phyloP scores from a whole-genome alignment of 306 rosid genomes.

The cucumber (Cucumis sativus) region DNA sequence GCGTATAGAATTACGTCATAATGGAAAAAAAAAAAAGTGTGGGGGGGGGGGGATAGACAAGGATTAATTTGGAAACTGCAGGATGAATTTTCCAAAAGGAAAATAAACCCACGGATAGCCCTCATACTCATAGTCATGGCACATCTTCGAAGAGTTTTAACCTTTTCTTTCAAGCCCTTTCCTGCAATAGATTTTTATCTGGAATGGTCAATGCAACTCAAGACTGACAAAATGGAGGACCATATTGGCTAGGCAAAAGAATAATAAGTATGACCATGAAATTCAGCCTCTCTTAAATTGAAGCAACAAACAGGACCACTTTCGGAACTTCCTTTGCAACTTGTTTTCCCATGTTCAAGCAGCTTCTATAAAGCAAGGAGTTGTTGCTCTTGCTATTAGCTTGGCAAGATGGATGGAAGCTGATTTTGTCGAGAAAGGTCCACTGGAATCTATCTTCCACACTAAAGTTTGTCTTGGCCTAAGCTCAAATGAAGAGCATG shows the following conservation, averaged over 20 bases:
- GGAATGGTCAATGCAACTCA: neutral
- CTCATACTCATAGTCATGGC: neutral
- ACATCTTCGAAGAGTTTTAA: neutral
- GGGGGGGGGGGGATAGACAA: too few species aligned
- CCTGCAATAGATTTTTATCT: neutral
- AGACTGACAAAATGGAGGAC: neutral
- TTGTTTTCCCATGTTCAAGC: neutral
- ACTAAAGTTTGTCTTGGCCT: neutral
- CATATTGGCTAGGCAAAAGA: neutral
- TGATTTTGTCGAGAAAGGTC: neutral
- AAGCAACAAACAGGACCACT: neutral
- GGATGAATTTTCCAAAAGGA: too few species aligned
- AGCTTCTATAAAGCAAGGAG: neutral
- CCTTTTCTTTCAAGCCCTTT: neutral
- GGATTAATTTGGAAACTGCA: too few species aligned
- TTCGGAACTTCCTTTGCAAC: neutral
- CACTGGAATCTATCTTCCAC: neutral
- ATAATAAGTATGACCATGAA: neutral
- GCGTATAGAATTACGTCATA: too few species aligned
- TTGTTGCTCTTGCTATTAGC: neutral
- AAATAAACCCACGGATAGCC: too few species aligned
- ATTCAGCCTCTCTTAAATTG: neutral
- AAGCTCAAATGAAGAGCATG: neutral
- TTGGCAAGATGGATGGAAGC: neutral
- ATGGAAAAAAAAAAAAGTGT: too few species aligned